Conservation (phyloP, 176 grass and related monocot species). For the Poa pratensis region DNA sequence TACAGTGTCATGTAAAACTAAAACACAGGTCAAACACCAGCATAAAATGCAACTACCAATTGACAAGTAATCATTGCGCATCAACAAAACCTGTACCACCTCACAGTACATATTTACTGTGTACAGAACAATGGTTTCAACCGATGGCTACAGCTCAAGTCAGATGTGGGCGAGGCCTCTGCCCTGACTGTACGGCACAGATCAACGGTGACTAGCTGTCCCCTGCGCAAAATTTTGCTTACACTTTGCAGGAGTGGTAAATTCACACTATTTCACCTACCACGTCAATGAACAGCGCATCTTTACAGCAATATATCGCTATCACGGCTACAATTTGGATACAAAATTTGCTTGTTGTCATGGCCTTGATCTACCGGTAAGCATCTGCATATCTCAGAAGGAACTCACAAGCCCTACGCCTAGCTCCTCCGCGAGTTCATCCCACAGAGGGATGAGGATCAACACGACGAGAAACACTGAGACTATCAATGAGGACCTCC, state of each 20-base stretch:
- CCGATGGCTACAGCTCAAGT: not conserved
- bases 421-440: conserved; percentile 94
- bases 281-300: not conserved
- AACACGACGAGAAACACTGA: conserved; percentile 74
- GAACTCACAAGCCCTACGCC: conserved; percentile 79
- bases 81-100: not conserved
- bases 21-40: no score
- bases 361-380: conserved; percentile 34
- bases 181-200: not conserved
- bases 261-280: conserved; percentile 10
- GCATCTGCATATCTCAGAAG: conserved; percentile 56
- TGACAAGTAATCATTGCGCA: not conserved
- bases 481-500: conserved; percentile 60
- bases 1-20: no score
- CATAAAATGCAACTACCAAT: no score
- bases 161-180: not conserved
- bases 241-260: not conserved
- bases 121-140: not conserved
- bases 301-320: conserved; percentile 34
- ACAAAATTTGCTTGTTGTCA: conserved; percentile 58
- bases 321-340: not conserved
- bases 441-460: conserved; percentile 89
- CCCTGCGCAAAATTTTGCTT: not conserved
- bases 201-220: not conserved
- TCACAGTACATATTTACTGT: not conserved